Base-by-base conservation (phyloP, 2,329 filamentous ascomycete species). In the Scedosporium boydii region DNA sequence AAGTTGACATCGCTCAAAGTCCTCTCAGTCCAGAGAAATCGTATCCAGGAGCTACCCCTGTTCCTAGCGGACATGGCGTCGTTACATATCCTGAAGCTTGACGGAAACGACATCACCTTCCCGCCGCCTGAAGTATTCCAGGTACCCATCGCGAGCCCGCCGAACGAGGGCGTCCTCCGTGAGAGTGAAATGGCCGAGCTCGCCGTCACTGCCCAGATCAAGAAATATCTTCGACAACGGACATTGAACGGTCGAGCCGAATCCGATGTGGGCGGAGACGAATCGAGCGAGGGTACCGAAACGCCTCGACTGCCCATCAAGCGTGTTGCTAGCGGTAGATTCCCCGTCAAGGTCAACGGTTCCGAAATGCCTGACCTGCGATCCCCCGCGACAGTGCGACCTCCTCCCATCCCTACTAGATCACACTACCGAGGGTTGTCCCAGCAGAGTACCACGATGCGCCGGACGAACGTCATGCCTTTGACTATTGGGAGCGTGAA, bases 1-100 rank as follows among this genome's bases (percentile, higher is more conserved):
- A 91, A 87, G 70, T 80, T 98, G 69, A 87, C 87, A 4, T 96
- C 91, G 1, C 78, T 98, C 66, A 96, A 96, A 71, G 93, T 97
- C 16, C 80, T 98, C 62, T 93, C 92, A 2, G 83, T 97, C 42
- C 89, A 90, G 67, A 90, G 90, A 71, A 97, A 97, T 72, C 85
- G 88, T 64, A 91, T 98, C 68, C 87, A 91, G 66, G 88, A 93
- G 67, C 78, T 98, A 18, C 93, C 93, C 1, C 77, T 90, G 6
- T 93, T 90, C 66, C 77, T 98, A 23, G 91, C 90, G 62, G 92
- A 96, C 66, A 96, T 97, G 89, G 87, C 83, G 63, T 95, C 91
- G 62, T 77, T 98, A 64, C 90, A 93, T 71, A 89, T 96, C 67
- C 80, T 98, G 63, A 96, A 96, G 73, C 85, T 97, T 42, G 89